Evolutionary conservation across 148 eudicot genomes (phyloP), one percentile per base, ranked within the genome.

Genomic region (Camellia japonica): DNA sequence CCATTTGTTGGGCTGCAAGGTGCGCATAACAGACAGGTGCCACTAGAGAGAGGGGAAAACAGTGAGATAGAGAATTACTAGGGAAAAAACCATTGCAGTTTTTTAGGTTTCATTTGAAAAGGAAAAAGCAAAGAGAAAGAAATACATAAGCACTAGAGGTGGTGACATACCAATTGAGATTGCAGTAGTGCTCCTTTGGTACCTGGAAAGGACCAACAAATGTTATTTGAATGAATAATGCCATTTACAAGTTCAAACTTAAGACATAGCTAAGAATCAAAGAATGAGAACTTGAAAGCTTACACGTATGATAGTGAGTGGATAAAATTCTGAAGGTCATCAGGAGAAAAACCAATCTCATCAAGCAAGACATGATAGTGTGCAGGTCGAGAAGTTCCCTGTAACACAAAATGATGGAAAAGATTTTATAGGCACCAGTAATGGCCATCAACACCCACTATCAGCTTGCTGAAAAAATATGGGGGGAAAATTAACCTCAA

Each of bases 281-380:
- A 30, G 38, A 52, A 73, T 19, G 63, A 14, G 69, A 52, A 72
- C 52, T 38, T 16, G 54, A 78, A 76, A 76, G 69, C 95, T 90
- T 90, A 97, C 99, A 91, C 97, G 49, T 96, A 96, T 80, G 94
- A 94, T 74, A 97, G 87, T 38, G 97, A 83, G 86, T 89, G 93
- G 76, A 97, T 86, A 62, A 97, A 84, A 77, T 88, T 92, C 82
- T 97, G 95, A 75, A 97, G 92, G 47, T 90, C 90, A 80, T 97
- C 94, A 1, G 97, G 90, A 41, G 94, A 86, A 90, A 97, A 97
- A 83, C 99, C 99, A 73, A 97, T 97, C 87, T 97, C 99, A 83
- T 97, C 95, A 56, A 97, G 86, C 91, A 97, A 87, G 72, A 97
- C 95, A 82, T 94, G 98, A 82, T 94, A 97, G 89, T 94, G 99